Evolutionary conservation across 1,139 yeast genomes (phyloP), one percentile per base, ranked within the genome.

Genomic region (Nadsonia commutata): DNA sequence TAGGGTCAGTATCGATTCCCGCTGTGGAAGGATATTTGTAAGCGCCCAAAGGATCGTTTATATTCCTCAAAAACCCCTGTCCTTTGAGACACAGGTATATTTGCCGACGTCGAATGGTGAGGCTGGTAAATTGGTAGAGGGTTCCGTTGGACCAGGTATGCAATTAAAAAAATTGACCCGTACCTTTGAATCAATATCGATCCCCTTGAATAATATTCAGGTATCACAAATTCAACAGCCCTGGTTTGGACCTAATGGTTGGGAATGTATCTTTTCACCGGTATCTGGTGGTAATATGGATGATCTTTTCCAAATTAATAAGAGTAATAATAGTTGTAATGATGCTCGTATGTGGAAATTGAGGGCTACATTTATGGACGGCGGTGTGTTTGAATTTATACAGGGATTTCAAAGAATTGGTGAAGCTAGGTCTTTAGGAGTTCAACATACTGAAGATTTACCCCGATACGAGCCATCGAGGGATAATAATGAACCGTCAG

Each of bases 161-260:
- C 42, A 42, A 39, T 45, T 39, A 38, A 38, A 11, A 54, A 50
- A 17, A 22, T 23, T 2, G 39, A 8, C 23, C 53, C 16, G 44
- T 52, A 31, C 47, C 45, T 38, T 38, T 48, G 13, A 48, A 27
- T 48, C 49, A 6, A 43, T 58, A 20, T 45, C 48, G 17, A 48
- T 53, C 17, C 52, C 52, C n/a, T 42, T 57, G 37, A 31, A 36
- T 20, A 40, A 46, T 17, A 43, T 55, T 23, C 48, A 48, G 22
- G 48, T 48, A 18, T 49, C 53, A 27, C 40, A 46, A 36, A 41
- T 60, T 18, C 49, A 52, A 3, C 62, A 59, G 50, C 65, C 65
- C 6, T 61, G 63, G 63, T 51, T 61, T 37, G 65, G 65, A 8
- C 63, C 65, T 21, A 57, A 62, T 43, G 51, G 53, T 19, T 60